phyloP scores from a whole-genome alignment of 1,139 yeast species.

The Taphrina deformans region DNA sequence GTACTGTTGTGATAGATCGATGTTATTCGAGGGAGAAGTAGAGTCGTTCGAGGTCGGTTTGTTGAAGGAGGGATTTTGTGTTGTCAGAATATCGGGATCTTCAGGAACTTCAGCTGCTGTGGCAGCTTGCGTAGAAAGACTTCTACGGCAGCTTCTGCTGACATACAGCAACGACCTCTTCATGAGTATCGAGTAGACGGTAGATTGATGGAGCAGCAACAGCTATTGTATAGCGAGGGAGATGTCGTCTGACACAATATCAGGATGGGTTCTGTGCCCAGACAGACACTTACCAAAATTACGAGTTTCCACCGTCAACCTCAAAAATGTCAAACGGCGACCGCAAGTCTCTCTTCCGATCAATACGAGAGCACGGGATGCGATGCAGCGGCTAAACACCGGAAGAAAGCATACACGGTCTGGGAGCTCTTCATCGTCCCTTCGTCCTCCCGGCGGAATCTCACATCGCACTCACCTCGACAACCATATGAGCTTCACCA shows the following conservation, averaged over 20 bases:
- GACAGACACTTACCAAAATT: not conserved
- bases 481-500: not conserved
- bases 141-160: slow-evolving; percentile 9
- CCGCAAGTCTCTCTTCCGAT: not conserved
- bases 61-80: slow-evolving; percentile 18
- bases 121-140: not conserved
- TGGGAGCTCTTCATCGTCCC: not conserved
- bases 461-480: not conserved
- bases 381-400: not conserved
- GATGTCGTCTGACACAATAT: not conserved
- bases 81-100: slow-evolving; percentile 29
- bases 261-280: not conserved
- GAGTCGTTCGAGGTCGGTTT: not conserved
- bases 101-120: slow-evolving; percentile 24
- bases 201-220: not conserved
- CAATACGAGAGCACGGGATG: no score
- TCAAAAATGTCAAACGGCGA: not conserved
- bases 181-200: slow-evolving; percentile 3
- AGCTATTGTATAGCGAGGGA: not conserved
- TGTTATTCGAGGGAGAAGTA: not conserved
- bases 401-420: not conserved
- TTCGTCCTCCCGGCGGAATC: not conserved
- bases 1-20: not conserved
- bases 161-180: slow-evolving; percentile 1
- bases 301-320: not conserved